Base-by-base conservation (phyloP, 495 filamentous ascomycete genomes). In the Penicillium bialowiezense region DNA sequence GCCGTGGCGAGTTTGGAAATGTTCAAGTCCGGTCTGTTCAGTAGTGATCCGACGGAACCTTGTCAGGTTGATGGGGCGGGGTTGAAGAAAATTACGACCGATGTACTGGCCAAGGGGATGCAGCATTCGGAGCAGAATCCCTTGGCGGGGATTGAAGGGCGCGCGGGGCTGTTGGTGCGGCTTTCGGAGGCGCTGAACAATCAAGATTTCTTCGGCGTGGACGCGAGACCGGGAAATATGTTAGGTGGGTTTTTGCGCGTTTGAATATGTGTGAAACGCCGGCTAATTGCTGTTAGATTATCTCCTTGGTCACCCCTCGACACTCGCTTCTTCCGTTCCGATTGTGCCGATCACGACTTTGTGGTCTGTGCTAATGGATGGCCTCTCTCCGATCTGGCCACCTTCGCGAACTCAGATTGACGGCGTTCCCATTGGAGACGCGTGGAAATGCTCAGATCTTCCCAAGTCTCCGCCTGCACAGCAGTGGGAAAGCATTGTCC, bases 11-110 rank as follows among this genome's bases (percentile, higher is more conserved):
- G 87, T 65, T 69, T 98, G 62, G 93, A 97, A 59, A 98, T 98
- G 93, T 98, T 97, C 73, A 96, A 93, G 70, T 77, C 82, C 44
- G 93, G 93, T n/a, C 58, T 89, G 36, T 98, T 98, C 71, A 95
- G 89, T 53, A 89, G 91, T 59, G 84, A 91, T 58, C 75, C 79
- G 2, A 78, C 68, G 38, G 86, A 96, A 65, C 91, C 89, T 31
- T 88, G 83, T 56, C 91, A 95, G 67, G 93, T 97, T 18, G 93
- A 98, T 63, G 89, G 85, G 47, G 80, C 77, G 7, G 95, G 87
- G 2, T 69, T 98, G 59, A 84, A 80, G 60, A 84, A 75, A 40
- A 67, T 98, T 40, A 91, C 85, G 4, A 77, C 86, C 21, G 84
- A 90, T 36, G 74, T 80, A 39, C 75, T 96, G 72, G 78, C 85